Evolutionary conservation across 345 rosid species (phyloP).

Genomic region (Hibiscus trionum): DNA sequence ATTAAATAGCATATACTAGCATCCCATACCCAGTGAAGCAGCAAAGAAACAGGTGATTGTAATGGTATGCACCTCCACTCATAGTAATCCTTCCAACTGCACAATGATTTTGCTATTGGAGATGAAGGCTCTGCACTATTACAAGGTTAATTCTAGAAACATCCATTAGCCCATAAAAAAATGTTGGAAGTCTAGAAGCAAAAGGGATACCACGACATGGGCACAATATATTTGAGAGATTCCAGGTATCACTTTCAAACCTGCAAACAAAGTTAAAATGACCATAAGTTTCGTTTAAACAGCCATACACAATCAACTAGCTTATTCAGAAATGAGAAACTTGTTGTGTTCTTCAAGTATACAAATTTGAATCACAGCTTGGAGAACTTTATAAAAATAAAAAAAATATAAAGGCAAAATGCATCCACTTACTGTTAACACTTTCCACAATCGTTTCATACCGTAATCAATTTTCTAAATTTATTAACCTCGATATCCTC

Average conservation of each 20-base stretch:
- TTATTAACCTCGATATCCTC: no score
- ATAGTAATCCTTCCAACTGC: slow-evolving; percentile 61
- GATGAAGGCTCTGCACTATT: slow-evolving; percentile 45
- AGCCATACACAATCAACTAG: background rate
- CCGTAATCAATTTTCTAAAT: no score
- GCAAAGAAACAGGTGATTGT: slow-evolving; percentile 73
- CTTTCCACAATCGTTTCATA: no score
- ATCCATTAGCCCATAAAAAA: background rate
- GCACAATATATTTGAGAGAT: slow-evolving; percentile 49
- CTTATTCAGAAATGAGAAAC: background rate
- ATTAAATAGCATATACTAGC: background rate
- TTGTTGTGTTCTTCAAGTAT: no score
- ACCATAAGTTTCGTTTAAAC: background rate
- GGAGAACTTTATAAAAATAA: no score
- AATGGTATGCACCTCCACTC: slow-evolving; percentile 76
- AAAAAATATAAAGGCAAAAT: no score
- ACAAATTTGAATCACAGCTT: no score
- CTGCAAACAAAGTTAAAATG: slow-evolving; percentile 20
- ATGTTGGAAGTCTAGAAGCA: slow-evolving; percentile 6
- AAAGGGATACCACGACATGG: slow-evolving; percentile 58
- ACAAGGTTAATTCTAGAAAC: slow-evolving; percentile 11
- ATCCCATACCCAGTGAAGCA: slow-evolving; percentile 84
- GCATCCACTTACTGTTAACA: no score
- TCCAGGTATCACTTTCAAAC: slow-evolving; percentile 39
- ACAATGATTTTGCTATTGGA: slow-evolving; percentile 27